Conservation (phyloP, 345 rosid genomes). For the Citrus unshiu region DNA sequence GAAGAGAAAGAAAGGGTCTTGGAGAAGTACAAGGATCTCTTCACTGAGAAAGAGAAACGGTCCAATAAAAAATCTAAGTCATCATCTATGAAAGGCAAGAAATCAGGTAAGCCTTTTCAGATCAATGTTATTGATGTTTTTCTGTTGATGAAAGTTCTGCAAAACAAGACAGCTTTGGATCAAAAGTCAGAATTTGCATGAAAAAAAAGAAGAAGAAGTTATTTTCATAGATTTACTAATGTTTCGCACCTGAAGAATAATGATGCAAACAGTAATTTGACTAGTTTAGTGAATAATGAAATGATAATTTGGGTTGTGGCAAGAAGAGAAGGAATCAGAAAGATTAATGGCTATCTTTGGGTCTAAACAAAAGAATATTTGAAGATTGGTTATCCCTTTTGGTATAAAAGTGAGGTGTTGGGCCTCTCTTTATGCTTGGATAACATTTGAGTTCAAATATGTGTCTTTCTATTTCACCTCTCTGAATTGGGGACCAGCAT, state of each 20-base stretch:
- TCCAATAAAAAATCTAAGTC: conserved; percentile 25
- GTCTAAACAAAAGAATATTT: background rate
- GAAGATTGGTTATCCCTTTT: background rate
- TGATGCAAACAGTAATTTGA: background rate
- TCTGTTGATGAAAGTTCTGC: background rate
- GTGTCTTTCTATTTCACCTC: background rate
- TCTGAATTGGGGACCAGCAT: background rate
- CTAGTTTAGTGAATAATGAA: background rate
- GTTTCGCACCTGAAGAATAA: background rate
- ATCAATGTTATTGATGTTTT: background rate
- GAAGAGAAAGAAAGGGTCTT: conserved; percentile 66
- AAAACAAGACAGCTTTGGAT: background rate
- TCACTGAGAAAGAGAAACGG: conserved; percentile 21
- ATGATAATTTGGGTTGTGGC: background rate
- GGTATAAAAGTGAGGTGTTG: background rate
- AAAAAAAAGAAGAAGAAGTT: background rate
- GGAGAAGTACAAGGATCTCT: conserved; percentile 56
- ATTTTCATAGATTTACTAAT: background rate
- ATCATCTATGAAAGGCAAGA: conserved; percentile 38
- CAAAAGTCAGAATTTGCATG: background rate
- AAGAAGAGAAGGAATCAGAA: background rate
- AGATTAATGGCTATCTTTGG: background rate
- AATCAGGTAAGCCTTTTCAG: conserved; percentile 11
- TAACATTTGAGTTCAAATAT: background rate
- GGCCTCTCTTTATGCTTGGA: background rate